A percentile compares a stretch with the other conserved stretches of the same genome.
Evolutionary conservation across 176 grass and related monocot species (phyloP).

Genomic region (Zea luxurians): DNA sequence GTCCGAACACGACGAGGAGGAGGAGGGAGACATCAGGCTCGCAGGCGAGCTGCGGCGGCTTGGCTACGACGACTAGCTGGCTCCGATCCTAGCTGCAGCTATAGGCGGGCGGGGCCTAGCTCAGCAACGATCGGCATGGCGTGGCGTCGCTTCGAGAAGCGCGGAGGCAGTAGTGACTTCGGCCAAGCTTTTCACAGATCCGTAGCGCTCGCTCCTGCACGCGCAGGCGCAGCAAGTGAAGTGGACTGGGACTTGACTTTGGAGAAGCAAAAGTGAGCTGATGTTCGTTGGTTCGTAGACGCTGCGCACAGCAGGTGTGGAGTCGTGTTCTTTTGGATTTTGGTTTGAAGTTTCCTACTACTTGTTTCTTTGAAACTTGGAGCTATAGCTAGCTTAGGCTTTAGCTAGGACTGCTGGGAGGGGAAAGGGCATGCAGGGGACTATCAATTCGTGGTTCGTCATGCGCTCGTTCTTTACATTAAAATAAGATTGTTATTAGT

Average conservation of each 20-base stretch:
- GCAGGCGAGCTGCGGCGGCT: conserved; percentile 43
- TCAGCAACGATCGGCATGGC: conserved; percentile 13
- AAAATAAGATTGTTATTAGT: not conserved
- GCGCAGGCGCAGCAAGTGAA: conserved; percentile 18
- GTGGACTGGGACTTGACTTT: not conserved
- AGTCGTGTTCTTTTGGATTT: conserved; percentile 35
- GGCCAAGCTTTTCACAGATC: not conserved
- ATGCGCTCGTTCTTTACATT: conserved; percentile 30
- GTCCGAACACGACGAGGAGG: conserved; percentile 50
- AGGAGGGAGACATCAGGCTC: not conserved
- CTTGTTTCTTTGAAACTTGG: conserved; percentile 48
- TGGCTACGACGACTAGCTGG: conserved; percentile 54
- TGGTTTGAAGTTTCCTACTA: conserved; percentile 20
- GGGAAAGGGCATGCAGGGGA: not conserved
- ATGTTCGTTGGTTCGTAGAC: not conserved
- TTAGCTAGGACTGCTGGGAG: not conserved
- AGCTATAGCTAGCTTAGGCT: conserved; percentile 16
- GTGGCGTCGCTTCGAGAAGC: conserved; percentile 19
- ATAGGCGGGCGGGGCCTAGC: not conserved
- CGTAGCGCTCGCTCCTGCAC: not conserved
- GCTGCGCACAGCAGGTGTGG: not conserved
- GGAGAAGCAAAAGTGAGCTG: not conserved
- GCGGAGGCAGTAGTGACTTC: conserved; percentile 29
- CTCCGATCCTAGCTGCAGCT: not conserved
- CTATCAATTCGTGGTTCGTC: conserved; percentile 24